A percentile compares a stretch with the other conserved stretches of the same genome.
Conservation (phyloP, 75 land plant genomes). For the Cryptomeria japonica region DNA sequence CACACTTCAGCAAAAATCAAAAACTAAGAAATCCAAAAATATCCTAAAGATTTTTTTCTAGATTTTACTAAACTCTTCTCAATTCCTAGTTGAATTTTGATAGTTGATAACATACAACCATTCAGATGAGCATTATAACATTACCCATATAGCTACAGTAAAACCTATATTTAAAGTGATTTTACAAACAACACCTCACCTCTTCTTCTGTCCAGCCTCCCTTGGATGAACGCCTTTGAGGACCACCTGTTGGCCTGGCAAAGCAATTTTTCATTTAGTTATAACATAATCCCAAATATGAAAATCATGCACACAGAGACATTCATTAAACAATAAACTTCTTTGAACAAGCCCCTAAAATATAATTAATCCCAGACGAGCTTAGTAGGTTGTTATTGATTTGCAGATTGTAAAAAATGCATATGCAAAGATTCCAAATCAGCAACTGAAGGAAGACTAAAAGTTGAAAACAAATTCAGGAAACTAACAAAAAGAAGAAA, state of each 20-base stretch:
- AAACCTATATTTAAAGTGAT: background rate
- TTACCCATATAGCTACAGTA: background rate
- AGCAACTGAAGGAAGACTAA: background rate
- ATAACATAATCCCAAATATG: background rate
- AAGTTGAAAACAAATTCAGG: background rate
- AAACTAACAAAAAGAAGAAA: background rate
- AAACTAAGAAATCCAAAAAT: background rate
- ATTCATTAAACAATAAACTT: background rate
- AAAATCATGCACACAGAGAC: background rate
- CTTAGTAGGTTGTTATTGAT: background rate
- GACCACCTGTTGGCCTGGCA: constrained; percentile 57
- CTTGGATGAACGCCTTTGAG: constrained; percentile 55
- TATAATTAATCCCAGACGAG: background rate
- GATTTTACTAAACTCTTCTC: background rate
- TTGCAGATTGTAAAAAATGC: background rate
- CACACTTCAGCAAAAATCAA: background rate
- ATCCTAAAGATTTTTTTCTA: background rate
- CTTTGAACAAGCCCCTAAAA: background rate
- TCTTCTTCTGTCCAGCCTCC: constrained; percentile 64
- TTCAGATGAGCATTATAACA: background rate
- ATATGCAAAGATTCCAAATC: background rate
- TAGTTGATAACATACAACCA: background rate
- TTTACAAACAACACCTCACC: constrained; percentile 18
- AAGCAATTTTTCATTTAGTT: background rate
- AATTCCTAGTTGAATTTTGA: background rate